These are phyloP conservation scores for Gyrodon lividus DNA, from an alignment of 768 basidiomycete species.

Conservation along the genomic window DNA sequence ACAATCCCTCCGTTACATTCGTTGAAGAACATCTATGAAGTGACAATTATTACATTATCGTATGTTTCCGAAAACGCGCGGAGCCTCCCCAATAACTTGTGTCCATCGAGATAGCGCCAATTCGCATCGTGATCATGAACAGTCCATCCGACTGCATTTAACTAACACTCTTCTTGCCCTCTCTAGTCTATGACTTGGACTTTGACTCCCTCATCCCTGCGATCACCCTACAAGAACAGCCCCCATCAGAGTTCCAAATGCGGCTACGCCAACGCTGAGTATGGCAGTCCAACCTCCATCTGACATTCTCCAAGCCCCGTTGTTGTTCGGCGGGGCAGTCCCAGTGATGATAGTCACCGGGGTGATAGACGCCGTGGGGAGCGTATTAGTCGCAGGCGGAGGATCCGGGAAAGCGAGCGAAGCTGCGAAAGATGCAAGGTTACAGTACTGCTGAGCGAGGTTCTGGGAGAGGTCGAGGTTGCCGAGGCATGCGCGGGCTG, in stretches of 20 bases:
- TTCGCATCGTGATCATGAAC: not conserved
- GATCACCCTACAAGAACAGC: not conserved
- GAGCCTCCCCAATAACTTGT: not conserved
- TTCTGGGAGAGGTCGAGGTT: constrained; percentile 40
- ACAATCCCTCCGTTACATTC: too few species aligned
- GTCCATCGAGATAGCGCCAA: not conserved
- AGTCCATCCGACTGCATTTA: not conserved
- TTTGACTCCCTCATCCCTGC: not conserved
- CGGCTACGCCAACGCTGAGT: not conserved
- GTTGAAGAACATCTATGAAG: not conserved
- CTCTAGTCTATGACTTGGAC: not conserved
- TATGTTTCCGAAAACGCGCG: not conserved
- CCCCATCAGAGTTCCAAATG: not conserved
- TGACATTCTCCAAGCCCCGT: not conserved
- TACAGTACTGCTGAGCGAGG: constrained; percentile 50
- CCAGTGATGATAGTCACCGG: constrained; percentile 4
- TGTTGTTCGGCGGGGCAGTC: not conserved
- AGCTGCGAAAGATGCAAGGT: constrained; percentile 35
- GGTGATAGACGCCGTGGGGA: not conserved
- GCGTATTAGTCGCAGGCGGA: not conserved
- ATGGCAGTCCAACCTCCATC: not conserved
- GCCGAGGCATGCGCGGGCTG: constrained; percentile 35
- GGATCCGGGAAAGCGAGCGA: constrained; percentile 38
- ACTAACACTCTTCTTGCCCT: not conserved
- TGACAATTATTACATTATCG: not conserved